These are phyloP conservation scores for Astrothelium macrocarpum DNA, from an alignment of 495 filamentous ascomycete genomes.

Conservation along the genomic window DNA sequence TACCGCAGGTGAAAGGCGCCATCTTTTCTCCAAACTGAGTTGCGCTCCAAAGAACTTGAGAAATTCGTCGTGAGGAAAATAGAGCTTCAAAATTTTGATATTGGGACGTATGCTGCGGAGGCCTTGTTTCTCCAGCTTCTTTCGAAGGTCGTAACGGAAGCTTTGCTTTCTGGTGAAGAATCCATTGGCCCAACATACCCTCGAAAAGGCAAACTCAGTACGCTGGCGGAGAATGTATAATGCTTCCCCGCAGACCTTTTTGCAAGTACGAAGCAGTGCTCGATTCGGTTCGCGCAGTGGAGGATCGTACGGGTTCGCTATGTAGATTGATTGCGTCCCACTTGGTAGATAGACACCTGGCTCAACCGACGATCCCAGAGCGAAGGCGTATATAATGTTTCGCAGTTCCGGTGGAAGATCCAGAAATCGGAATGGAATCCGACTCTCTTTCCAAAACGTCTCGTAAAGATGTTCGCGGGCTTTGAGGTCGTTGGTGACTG, in stretches of 20 bases:
- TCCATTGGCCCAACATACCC: slow-evolving; percentile 4
- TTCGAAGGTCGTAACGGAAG: neutral
- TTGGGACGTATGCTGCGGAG: neutral
- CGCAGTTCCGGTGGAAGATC: slow-evolving; percentile 17
- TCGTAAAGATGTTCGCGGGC: neutral
- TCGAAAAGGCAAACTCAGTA: neutral
- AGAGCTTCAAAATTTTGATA: slow-evolving; percentile 14
- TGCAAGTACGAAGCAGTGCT: neutral
- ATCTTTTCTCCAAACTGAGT: neutral
- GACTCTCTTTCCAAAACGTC: slow-evolving; percentile 13
- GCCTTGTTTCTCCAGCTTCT: neutral
- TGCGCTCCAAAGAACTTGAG: slow-evolving; percentile 14
- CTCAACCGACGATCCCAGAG: slow-evolving; percentile 7
- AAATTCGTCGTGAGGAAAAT: slow-evolving; percentile 12
- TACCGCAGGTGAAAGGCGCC: neutral
- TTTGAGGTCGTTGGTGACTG: neutral
- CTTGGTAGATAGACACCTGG: neutral
- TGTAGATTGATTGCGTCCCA: neutral
- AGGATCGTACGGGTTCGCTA: neutral
- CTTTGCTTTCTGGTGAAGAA: slow-evolving; percentile 10
- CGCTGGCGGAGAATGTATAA: neutral
- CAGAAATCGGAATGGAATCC: slow-evolving; percentile 14
- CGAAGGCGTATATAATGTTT: slow-evolving; percentile 13
- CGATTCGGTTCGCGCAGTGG: neutral
- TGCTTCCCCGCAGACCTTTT: neutral